Base-by-base conservation (phyloP, 495 filamentous ascomycete species). In the Xylaria acuta region DNA sequence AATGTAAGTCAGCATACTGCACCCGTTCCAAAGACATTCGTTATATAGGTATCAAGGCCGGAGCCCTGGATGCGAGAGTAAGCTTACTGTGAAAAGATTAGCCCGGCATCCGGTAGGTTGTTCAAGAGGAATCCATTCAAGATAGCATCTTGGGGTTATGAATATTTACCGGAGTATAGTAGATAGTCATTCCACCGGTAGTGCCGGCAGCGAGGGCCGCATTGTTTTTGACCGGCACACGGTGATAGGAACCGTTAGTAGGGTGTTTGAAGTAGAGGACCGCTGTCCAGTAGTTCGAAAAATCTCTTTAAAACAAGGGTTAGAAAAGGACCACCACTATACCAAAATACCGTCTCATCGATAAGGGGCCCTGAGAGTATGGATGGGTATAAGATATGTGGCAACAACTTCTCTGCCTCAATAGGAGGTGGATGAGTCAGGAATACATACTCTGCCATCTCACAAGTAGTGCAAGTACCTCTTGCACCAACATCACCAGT, bases 151-250 rank as follows among this genome's bases (percentile, higher is more conserved):
- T 70, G n/a, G 84, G 82, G 69, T 83, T 83, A 51, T 83, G 82
- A 74, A 84, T 78, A 20, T 79, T 81, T 38, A 84, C 84, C 75
- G 84, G 83, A n/a, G 85, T 86, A 64, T 86, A 87, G 76, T 87
- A 87, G 51, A 86, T 79, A 16, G 85, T 87, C 82, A 87, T 85
- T 63, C 85, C 85, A 8, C 84, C 85, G 45, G 81, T 83, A 70
- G 84, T 86, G 18, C 83, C 81, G 58, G 80, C 78, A 18, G 83
- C 82, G 59, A 86, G 77, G 30, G 81, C 82, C 32, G 81, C 77
- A 71, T 86, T 85, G 47, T 81, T 76, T 69, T 83, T 81, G 60
- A 82, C 77, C 18, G 84, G 84, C 16, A 87, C 83, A 6, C 82
- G 80, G 74, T 86, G 82, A 76, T 86, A 87, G 12, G 83, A 81